phyloP scores from a whole-genome alignment of 768 basidiomycete species.

The Leccinum rimulosum region DNA sequence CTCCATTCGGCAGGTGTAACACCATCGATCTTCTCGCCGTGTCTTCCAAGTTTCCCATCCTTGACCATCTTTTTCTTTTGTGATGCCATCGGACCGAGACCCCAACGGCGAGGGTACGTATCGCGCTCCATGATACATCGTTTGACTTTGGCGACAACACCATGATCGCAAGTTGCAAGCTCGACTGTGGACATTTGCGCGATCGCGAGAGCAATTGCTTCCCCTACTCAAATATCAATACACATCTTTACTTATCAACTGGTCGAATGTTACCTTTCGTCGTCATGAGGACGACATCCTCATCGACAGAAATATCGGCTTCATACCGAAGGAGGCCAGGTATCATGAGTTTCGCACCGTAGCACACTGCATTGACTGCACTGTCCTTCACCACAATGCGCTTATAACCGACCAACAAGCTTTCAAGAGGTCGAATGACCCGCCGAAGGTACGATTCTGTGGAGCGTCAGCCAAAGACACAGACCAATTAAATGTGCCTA shows the following conservation, averaged over 20 bases:
- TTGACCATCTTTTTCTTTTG: slow-evolving; percentile 99
- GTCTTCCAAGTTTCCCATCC: slow-evolving; percentile 95
- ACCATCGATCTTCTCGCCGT: slow-evolving; percentile 85
- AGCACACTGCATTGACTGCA: slow-evolving; percentile 98
- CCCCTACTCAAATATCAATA: slow-evolving; percentile 46
- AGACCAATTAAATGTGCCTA: slow-evolving; percentile 32
- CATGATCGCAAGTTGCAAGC: slow-evolving; percentile 96
- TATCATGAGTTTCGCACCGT: slow-evolving; percentile 99
- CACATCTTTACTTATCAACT: not conserved
- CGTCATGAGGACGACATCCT: slow-evolving; percentile 98
- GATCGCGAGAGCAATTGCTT: slow-evolving; percentile 91
- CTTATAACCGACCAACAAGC: slow-evolving; percentile 92
- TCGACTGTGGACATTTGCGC: slow-evolving; percentile 99
- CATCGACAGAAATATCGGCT: slow-evolving; percentile 88
- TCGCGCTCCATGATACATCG: slow-evolving; percentile 99
- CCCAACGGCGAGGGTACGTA: slow-evolving; percentile 97
- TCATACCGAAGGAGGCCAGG: slow-evolving; percentile 97
- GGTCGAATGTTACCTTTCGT: slow-evolving; percentile 70
- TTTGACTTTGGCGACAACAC: slow-evolving; percentile 98
- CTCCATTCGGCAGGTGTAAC: slow-evolving; percentile 91
- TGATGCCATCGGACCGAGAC: slow-evolving; percentile 93
- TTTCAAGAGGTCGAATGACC: slow-evolving; percentile 92
- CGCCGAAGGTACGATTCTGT: slow-evolving; percentile 94
- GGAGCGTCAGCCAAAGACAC: slow-evolving; percentile 13
- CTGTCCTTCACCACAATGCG: slow-evolving; percentile 99